These are phyloP conservation scores for Fraxinus baroniana DNA, from an alignment of 305 asterid species.

Conservation along the genomic window DNA sequence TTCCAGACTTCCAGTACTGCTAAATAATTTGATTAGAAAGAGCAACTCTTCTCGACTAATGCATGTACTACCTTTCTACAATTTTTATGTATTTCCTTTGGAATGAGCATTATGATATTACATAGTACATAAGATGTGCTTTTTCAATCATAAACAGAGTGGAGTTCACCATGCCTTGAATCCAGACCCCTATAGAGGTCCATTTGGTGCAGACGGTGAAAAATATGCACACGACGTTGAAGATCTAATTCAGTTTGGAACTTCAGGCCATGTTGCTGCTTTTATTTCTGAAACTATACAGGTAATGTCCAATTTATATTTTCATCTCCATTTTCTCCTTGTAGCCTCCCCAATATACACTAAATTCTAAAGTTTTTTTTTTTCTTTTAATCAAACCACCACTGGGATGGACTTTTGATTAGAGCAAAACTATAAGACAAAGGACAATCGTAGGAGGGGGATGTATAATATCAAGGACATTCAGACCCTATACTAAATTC, in stretches of 20 bases:
- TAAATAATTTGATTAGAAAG: too few species aligned
- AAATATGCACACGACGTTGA: slow-evolving; percentile 57
- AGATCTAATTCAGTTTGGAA: slow-evolving; percentile 61
- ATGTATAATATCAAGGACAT: background rate
- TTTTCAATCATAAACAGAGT: slow-evolving; percentile 35
- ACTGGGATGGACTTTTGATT: background rate
- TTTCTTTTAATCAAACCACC: background rate
- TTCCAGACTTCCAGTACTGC: too few species aligned
- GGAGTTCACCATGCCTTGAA: slow-evolving; percentile 74
- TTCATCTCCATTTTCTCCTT: background rate
- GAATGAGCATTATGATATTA: too few species aligned
- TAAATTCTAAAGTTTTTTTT: background rate
- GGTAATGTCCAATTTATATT: slow-evolving; percentile 23
- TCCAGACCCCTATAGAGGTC: slow-evolving; percentile 70
- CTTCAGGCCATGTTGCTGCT: slow-evolving; percentile 65
- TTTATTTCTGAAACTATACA: slow-evolving; percentile 74
- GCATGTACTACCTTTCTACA: background rate
- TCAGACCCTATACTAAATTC: background rate
- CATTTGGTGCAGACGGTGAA: slow-evolving; percentile 60
- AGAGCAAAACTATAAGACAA: background rate
- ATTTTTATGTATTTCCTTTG: too few species aligned
- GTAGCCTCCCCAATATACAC: background rate
- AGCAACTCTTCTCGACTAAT: background rate
- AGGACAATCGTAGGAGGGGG: background rate
- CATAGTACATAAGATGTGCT: too few species aligned